Evolutionary conservation across 306 rosid species (phyloP).

Genomic region (Quercus gilva): DNA sequence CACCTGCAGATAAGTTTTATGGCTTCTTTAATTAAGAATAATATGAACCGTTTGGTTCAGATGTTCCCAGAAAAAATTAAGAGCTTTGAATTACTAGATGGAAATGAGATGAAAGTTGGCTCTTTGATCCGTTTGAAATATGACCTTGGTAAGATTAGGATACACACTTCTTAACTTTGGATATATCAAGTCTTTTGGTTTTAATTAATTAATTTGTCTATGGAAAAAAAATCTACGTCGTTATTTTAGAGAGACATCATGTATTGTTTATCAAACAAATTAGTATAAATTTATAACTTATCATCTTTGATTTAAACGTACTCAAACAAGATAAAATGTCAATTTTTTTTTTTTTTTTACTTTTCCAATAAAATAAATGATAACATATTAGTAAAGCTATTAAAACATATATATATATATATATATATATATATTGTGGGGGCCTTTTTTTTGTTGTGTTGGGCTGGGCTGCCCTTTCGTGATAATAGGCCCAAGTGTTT

Average conservation of each 20-base stretch:
- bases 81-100: constrained; percentile 13
- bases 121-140: background rate
- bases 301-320: background rate
- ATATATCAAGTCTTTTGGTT: background rate
- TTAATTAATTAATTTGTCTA: background rate
- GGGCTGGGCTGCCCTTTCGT: too few species aligned
- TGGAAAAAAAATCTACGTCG: too few species aligned
- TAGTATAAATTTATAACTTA: background rate
- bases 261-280: background rate
- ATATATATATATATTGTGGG: too few species aligned
- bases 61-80: constrained; percentile 8
- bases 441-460: too few species aligned
- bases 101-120: constrained; percentile 2
- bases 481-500: too few species aligned
- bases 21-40: constrained; percentile 21
- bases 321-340: background rate
- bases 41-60: constrained; percentile 13
- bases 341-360: background rate
- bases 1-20: constrained; percentile 13
- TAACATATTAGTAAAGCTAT: background rate
- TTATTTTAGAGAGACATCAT: too few species aligned
- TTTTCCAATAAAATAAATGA: background rate
- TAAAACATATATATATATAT: too few species aligned
- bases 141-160: constrained; percentile 15
- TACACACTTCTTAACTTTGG: background rate